phyloP scores from a whole-genome alignment of 1,139 yeast genomes.

The Sugiyamaella sp. region DNA sequence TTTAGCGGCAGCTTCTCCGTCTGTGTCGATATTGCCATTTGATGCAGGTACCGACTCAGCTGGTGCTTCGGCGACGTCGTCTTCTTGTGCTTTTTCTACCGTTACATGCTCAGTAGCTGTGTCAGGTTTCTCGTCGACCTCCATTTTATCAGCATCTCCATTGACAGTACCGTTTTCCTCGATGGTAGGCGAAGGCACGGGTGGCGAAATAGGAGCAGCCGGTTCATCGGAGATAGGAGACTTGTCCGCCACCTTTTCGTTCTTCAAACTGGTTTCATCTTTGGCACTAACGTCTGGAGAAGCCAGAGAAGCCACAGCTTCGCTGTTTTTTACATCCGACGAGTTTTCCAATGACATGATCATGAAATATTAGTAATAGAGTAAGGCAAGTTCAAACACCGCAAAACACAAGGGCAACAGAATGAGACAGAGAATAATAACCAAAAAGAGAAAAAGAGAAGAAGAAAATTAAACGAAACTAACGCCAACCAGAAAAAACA shows the following conservation, averaged over 20 bases:
- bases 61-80: no score
- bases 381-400: constrained; percentile 1
- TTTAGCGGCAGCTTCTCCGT: no score
- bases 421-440: neutral
- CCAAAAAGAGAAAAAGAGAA: constrained; percentile 11
- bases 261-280: constrained; percentile 6
- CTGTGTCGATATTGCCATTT: no score
- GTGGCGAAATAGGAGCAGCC: constrained; percentile 30
- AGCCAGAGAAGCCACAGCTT: constrained; percentile 15
- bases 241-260: constrained; percentile 10
- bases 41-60: no score
- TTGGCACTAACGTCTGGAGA: constrained; percentile 18
- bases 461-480: neutral
- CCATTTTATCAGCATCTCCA: constrained; percentile 9
- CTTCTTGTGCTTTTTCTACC: no score
- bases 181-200: constrained; percentile 29
- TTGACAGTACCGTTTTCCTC: constrained; percentile 8
- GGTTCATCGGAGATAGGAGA: constrained; percentile 17
- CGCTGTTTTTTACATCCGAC: constrained; percentile 5
- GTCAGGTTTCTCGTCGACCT: neutral
- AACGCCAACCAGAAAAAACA: neutral
- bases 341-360: constrained; percentile 23
- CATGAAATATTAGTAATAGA: constrained; percentile 9
- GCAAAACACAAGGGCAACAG: neutral
- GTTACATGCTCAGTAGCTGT: constrained; percentile 2